phyloP scores from a whole-genome alignment of 306 rosid species.

The Echinosophora koreensis region DNA sequence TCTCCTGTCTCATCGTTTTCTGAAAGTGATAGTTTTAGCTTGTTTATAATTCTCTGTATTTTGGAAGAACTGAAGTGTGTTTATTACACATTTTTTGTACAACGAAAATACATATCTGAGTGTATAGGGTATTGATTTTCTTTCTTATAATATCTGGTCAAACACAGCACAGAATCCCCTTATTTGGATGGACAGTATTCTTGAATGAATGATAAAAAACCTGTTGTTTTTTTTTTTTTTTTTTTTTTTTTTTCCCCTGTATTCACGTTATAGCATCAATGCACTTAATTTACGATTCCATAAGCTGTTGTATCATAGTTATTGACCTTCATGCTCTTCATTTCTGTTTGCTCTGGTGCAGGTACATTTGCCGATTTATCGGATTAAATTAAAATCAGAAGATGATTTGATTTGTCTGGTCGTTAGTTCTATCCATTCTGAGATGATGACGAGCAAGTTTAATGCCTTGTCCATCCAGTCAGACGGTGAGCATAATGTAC shows the following conservation, averaged over 20 bases:
- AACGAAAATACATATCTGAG: not conserved
- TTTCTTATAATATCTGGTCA: conserved; percentile 8
- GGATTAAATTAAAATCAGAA: conserved; percentile 45
- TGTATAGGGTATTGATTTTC: conserved; percentile 17
- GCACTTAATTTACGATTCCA: not conserved
- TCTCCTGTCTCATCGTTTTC: conserved; percentile 11
- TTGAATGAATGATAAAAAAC: conserved; percentile 37
- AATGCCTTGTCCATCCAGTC: conserved; percentile 33
- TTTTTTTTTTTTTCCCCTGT: not conserved
- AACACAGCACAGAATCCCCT: not conserved
- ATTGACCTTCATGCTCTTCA: not conserved
- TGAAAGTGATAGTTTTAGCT: not conserved
- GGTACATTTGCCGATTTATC: conserved; percentile 44
- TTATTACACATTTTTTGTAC: not conserved
- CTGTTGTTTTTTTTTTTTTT: not conserved
- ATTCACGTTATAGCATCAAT: conserved; percentile 17
- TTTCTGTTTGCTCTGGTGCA: conserved; percentile 43
- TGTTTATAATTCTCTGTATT: not conserved
- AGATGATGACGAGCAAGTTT: conserved; percentile 38
- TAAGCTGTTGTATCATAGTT: conserved; percentile 11
- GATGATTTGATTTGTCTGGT: conserved; percentile 45
- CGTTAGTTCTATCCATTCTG: conserved; percentile 30
- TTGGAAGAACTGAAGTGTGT: conserved; percentile 33
- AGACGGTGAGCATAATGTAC: conserved; percentile 22
- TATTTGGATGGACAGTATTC: not conserved